Evolutionary conservation across 2,329 filamentous ascomycete species (phyloP), one percentile per base, ranked within the genome.

Genomic region (Cercospora sojina): DNA sequence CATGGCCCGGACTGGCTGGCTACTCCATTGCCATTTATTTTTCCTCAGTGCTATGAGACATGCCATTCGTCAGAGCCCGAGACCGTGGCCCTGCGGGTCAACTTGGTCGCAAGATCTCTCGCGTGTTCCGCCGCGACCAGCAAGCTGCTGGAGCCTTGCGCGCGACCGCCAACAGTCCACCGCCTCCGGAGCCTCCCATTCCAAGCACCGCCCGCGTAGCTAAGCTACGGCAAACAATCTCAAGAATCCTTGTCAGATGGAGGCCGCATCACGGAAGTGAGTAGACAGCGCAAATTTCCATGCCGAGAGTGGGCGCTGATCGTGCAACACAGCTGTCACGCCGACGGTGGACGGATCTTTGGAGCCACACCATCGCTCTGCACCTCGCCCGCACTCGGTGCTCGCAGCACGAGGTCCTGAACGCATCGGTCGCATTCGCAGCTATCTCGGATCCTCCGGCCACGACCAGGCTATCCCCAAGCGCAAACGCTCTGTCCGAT

Each of bases 401-500:
- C 43, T 74, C n/a, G 59, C 61, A 6, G 60, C 43, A 12, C 53
- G 49, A 5, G 25, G 31, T 18, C 41, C 41, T 47, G 13, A 31
- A 35, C 32, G 43, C 41, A 27, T 49, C 38, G 31, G n/a, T 51
- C 64, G 64, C 13, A 35, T 62, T n/a, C 56, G 64, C 35, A 41
- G 62, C 12, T n/a, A 55, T 10, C 57, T 59, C 25, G 57, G 35
- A 20, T 70, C 69, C 3, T 71, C 72, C 12, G 56, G 64, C 29
- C 32, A 67, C 12, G 65, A 68, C 12, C 58, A 31, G 16, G 57
- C 32, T 9, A 25, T 23, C 4, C 68, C 71, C 3, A 70, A 70
- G 55, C 65, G 72, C 31, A 72, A 69, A 49, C 70, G 72, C 18
- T 75, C 73, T 29, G 73, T 75, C 3, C 72, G 71, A 10, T 75